Evolutionary conservation across 441 rosid genomes (phyloP), one percentile per base, ranked within the genome.

Genomic region (Gossypium schwendimanii): DNA sequence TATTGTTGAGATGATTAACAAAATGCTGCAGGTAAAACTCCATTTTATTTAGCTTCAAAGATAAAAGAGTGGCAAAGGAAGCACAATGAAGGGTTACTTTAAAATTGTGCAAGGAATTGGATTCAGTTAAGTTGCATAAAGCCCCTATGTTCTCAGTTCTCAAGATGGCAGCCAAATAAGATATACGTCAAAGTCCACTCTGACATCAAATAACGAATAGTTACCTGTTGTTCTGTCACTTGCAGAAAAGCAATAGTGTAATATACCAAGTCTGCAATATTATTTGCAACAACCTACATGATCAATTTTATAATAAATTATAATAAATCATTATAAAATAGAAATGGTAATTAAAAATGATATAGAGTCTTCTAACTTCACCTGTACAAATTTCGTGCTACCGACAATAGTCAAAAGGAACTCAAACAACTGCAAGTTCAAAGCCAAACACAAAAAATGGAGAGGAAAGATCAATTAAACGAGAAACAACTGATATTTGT

Each of bases 161-260:
- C 70, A 53, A 57, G 73, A 49, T 23, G 18, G 55, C 44, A n/a
- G 21, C 26, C 14, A 2, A 49, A 39, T 65, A 67, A 66, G 62
- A 74, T 53, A 26, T 23, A 28, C 6, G 31, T 44, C 65, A 28
- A 62, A 55, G 60, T 59, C 55, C 64, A 70, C 17, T 23, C 45
- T 50, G 33, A 26, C 4, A 75, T 60, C 47, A 49, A 50, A 71
- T 54, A 54, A 57, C 17, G 36, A 39, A 65, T 59, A 76, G 70
- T 65, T 80, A 92, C 99, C 92, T 94, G 98, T 66, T 89, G 91
- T 75, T 86, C 94, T 20, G 99, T 94, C 79, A 92, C 87, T 86
- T 94, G 99, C 80, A 94, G 86, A 85, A 92, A 92, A 81, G 88
- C 87, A 57, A 92, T 75, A 24, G 92, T 88, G 80, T 91, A 79